phyloP scores from a whole-genome alignment of 2,329 filamentous ascomycete genomes.

The Stachybotrys echinatus region DNA sequence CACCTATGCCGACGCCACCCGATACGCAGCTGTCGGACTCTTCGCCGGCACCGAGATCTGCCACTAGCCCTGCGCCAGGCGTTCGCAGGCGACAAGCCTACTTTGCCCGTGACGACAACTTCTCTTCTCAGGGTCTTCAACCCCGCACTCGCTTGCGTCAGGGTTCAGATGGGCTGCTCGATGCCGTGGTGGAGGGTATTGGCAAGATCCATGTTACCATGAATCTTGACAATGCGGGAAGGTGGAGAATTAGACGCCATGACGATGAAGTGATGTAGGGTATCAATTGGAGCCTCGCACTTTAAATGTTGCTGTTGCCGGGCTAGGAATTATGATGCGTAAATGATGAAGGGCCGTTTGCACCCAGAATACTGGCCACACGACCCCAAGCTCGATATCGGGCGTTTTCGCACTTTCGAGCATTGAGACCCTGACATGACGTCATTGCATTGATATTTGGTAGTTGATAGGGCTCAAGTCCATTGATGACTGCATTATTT shows the following conservation, averaged over 20 bases:
- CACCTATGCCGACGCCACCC: neutral
- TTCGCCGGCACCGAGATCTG: neutral
- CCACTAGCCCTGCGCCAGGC: conserved; percentile 1
- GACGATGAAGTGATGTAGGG: neutral
- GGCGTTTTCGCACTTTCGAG: no score
- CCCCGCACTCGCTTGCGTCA: neutral
- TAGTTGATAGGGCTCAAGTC: no score
- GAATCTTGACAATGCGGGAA: conserved; percentile 28
- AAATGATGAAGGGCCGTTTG: no score
- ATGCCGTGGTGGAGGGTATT: conserved; percentile 30
- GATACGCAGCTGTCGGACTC: neutral
- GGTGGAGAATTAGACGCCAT: conserved; percentile 31
- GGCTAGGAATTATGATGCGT: neutral
- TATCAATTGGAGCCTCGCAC: neutral
- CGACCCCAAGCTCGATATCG: no score
- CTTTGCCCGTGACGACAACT: neutral
- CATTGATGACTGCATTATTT: neutral
- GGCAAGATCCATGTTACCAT: conserved; percentile 27
- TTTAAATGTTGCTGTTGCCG: no score
- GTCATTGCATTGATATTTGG: no score
- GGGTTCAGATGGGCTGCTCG: conserved; percentile 17
- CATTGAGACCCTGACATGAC: no score
- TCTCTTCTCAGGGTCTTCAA: neutral
- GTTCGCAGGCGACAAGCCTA: neutral
- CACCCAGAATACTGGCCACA: no score